A percentile compares a stretch with the other conserved stretches of the same genome.
Conservation (phyloP, 2,329 filamentous ascomycete species). For the Aspergillus pseudotamarii region DNA sequence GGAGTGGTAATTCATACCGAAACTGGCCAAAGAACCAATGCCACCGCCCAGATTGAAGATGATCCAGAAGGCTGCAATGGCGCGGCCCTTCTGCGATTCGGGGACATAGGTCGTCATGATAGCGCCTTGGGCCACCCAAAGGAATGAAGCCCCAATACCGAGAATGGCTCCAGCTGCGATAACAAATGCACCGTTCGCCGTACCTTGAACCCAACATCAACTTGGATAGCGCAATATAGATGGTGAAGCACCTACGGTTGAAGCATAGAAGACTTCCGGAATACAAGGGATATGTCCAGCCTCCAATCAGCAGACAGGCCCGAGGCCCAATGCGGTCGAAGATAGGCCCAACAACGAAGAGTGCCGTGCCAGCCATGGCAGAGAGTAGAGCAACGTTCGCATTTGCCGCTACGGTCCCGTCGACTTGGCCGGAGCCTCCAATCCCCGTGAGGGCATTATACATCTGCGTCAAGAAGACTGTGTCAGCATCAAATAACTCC, state of each 20-base stretch:
- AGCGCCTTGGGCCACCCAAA: constrained; percentile 53
- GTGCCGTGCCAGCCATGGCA: constrained; percentile 46
- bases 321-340: constrained; percentile 49
- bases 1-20: constrained; percentile 49
- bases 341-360: constrained; percentile 50
- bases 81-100: constrained; percentile 48
- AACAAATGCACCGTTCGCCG: constrained; percentile 47
- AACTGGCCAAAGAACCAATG: constrained; percentile 49
- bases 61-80: constrained; percentile 50
- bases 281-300: constrained; percentile 52
- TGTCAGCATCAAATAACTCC: not conserved
- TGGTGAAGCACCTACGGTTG: constrained; percentile 34
- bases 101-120: constrained; percentile 53
- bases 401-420: constrained; percentile 50
- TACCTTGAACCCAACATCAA: constrained; percentile 22
- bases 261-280: constrained; percentile 49
- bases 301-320: constrained; percentile 48
- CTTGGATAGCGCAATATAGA: not conserved
- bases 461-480: constrained; percentile 39
- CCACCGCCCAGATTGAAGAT: constrained; percentile 52
- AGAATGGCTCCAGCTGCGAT: constrained; percentile 50
- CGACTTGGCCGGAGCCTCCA: constrained; percentile 51
- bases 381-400: constrained; percentile 50
- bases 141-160: constrained; percentile 49
- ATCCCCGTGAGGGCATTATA: constrained; percentile 52